phyloP scores from a whole-genome alignment of 2,329 filamentous ascomycete species.

The Lachnellula cervina region DNA sequence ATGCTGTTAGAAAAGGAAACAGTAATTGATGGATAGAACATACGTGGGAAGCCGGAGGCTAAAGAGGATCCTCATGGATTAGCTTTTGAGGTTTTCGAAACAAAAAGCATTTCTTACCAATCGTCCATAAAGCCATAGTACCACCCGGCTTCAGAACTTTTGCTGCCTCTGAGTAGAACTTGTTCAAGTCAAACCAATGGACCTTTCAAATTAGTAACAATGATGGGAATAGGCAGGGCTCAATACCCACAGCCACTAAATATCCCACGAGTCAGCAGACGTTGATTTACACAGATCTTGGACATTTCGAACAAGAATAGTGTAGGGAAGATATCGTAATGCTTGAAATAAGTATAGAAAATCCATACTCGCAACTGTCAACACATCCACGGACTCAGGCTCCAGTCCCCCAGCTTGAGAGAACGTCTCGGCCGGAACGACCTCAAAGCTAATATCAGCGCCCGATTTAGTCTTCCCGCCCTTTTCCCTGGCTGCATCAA shows the following conservation, averaged over 20 bases:
- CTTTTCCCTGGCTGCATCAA: conserved; percentile 19
- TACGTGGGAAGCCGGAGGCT: conserved; percentile 20
- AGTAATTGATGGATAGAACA: not conserved
- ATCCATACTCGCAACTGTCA: conserved; percentile 24
- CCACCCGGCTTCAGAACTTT: conserved; percentile 43
- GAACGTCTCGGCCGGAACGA: conserved; percentile 26
- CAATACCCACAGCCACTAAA: not conserved
- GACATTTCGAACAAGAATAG: not conserved
- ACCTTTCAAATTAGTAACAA: conserved; percentile 23
- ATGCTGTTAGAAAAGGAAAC: conserved; percentile 1
- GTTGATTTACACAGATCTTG: conserved; percentile 10
- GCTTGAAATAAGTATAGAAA: not conserved
- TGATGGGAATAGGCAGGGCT: not conserved
- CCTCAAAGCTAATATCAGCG: conserved; percentile 19
- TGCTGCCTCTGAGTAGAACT: conserved; percentile 42
- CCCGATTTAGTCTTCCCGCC: conserved; percentile 22
- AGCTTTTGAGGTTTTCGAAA: not conserved
- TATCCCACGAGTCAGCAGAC: not conserved
- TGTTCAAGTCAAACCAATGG: conserved; percentile 47
- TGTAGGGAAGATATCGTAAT: too few relatives aligned
- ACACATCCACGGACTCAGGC: conserved; percentile 23
- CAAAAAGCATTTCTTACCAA: conserved; percentile 15
- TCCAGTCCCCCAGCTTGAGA: conserved; percentile 13
- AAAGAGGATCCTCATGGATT: not conserved
- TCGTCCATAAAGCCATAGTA: conserved; percentile 42